phyloP scores from a whole-genome alignment of 371 early-diverging fungal species.

The Actinomortierella wolfii region DNA sequence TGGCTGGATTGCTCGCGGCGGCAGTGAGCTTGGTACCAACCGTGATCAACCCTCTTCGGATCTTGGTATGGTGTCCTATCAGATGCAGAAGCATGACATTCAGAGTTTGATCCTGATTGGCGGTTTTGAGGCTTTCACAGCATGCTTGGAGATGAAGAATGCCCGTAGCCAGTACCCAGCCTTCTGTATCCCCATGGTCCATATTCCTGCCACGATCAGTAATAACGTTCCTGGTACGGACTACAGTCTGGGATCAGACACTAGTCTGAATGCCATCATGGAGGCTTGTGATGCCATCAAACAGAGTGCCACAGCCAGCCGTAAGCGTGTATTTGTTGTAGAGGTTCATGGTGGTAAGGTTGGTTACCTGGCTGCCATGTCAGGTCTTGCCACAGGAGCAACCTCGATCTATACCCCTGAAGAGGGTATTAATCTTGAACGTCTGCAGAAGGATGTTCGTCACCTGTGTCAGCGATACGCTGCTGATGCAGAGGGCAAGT shows the following conservation, averaged over 20 bases:
- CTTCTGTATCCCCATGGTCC: conserved; percentile 92
- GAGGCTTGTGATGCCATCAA: conserved; percentile 94
- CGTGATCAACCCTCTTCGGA: conserved; percentile 84
- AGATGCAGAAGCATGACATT: conserved; percentile 89
- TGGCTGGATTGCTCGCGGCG: conserved; percentile 92
- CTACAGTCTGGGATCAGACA: conserved; percentile 96
- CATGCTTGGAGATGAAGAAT: conserved; percentile 73
- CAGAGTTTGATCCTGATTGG: conserved; percentile 93
- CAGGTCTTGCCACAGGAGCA: conserved; percentile 92
- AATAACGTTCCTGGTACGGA: conserved; percentile 99
- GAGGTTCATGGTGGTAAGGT: conserved; percentile 98
- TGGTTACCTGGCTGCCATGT: conserved; percentile 94
- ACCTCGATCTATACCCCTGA: conserved; percentile 96
- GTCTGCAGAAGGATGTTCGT: conserved; percentile 82
- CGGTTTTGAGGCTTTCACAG: conserved; percentile 93
- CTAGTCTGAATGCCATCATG: conserved; percentile 96
- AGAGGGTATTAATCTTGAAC: conserved; percentile 82
- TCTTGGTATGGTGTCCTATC: conserved; percentile 87
- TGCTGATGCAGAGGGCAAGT: conserved; percentile 68
- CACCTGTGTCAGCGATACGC: conserved; percentile 79
- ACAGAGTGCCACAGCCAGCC: conserved; percentile 87
- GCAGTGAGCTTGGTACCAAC: conserved; percentile 96
- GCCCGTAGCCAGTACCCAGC: conserved; percentile 81
- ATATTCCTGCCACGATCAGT: conserved; percentile 96
- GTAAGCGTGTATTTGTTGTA: conserved; percentile 95